Evolutionary conservation across 495 filamentous ascomycete genomes (phyloP).

Genomic region (Tetracladium marchalianum): DNA sequence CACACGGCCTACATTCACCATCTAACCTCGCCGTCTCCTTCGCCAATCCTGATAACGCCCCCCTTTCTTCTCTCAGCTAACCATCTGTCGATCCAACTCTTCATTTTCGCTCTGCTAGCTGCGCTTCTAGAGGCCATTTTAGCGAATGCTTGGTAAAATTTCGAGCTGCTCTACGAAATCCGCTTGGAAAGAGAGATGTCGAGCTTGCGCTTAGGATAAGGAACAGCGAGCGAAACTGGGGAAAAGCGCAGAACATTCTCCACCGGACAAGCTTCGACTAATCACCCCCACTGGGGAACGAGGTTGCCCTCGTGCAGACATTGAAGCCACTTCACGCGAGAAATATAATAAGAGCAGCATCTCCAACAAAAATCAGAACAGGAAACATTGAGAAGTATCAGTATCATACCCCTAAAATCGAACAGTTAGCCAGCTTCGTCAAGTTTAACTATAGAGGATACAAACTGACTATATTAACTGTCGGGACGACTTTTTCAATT

Average conservation of each 20-base stretch:
- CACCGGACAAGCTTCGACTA: too few relatives aligned
- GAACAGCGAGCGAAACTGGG: too few relatives aligned
- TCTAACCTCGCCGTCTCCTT: slow-evolving; percentile 18
- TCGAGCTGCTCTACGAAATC: too few relatives aligned
- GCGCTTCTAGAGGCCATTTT: slow-evolving; percentile 28
- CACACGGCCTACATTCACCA: slow-evolving; percentile 12
- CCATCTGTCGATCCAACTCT: slow-evolving; percentile 85
- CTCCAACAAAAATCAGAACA: too few relatives aligned
- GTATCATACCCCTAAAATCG: not conserved
- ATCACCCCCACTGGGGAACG: too few relatives aligned
- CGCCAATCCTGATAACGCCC: slow-evolving; percentile 53
- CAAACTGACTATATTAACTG: slow-evolving; percentile 64
- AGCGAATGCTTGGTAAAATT: slow-evolving; percentile 16
- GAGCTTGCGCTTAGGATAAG: slow-evolving; percentile 1
- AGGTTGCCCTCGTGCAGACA: too few relatives aligned
- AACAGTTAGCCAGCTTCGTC: slow-evolving; percentile 26
- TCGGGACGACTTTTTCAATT: slow-evolving; percentile 84
- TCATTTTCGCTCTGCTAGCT: slow-evolving; percentile 65
- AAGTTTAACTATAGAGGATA: slow-evolving; percentile 20
- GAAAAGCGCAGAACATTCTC: too few relatives aligned
- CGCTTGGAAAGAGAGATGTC: slow-evolving; percentile 22
- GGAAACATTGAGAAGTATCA: too few relatives aligned
- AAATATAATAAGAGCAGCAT: too few relatives aligned
- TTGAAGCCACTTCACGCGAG: too few relatives aligned
- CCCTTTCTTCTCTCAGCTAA: slow-evolving; percentile 70